Evolutionary conservation across 1,284 basidiomycete species (phyloP).

Genomic region (Tilletia setariae): DNA sequence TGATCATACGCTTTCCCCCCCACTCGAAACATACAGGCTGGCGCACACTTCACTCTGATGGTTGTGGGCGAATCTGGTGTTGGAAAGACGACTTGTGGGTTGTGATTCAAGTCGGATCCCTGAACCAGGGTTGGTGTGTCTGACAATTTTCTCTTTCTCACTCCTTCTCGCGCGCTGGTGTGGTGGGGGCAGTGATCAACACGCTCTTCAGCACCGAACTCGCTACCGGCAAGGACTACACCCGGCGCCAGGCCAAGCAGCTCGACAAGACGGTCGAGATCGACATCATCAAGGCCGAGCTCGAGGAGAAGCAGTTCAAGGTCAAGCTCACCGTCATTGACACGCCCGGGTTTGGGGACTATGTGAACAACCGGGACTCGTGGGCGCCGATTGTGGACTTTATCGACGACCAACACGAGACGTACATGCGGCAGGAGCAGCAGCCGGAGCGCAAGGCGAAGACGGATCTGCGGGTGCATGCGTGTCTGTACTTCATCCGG

Average conservation of each 20-base stretch:
- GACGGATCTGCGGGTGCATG: slow-evolving; percentile 91
- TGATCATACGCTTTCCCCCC: background rate
- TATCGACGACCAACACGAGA: slow-evolving; percentile 99
- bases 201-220: slow-evolving; percentile 98
- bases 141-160: no score
- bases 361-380: slow-evolving; percentile 96
- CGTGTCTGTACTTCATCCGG: slow-evolving; percentile 95
- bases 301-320: slow-evolving; percentile 98
- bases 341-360: slow-evolving; percentile 98
- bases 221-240: slow-evolving; percentile 85
- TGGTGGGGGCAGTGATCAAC: slow-evolving; percentile 82
- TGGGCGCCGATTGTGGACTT: slow-evolving; percentile 99
- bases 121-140: no score
- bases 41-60: slow-evolving; percentile 98
- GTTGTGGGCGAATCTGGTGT: slow-evolving; percentile 76
- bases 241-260: slow-evolving; percentile 86
- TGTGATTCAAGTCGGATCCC: background rate
- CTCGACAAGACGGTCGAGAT: slow-evolving; percentile 95
- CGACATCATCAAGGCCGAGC: slow-evolving; percentile 63
- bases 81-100: slow-evolving; percentile 50
- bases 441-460: slow-evolving; percentile 90
- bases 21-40: slow-evolving; percentile 59
- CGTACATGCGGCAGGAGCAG: slow-evolving; percentile 99
- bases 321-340: slow-evolving; percentile 99
- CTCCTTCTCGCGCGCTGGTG: no score